Evolutionary conservation across 306 rosid species (phyloP), one percentile per base, ranked within the genome.

Genomic region (Glycine soja): DNA sequence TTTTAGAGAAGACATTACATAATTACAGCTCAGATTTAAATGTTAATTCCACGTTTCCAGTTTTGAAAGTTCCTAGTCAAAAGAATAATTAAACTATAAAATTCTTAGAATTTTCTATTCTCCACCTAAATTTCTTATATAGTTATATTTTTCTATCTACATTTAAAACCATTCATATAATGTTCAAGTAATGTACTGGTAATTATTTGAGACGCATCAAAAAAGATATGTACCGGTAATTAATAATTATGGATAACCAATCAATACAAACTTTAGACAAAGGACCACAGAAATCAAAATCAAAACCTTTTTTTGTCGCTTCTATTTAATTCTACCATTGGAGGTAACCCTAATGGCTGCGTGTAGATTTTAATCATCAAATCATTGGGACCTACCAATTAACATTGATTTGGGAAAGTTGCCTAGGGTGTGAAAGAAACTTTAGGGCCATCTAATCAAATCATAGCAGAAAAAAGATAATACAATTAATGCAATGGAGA

Each of bases 361-460:
- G 67, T 51, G 14, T 38, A 42, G 69, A 57, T 62, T 83, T 78
- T 54, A 63, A 67, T 71, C 66, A 73, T 73, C 43, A 80, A 80
- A 80, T 84, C 75, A 74, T 24, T 8, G 81, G 86, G 69, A 61
- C 84, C 82, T 34, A 70, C 75, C 74, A 24, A 70, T 53, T 63
- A 80, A 46, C 48, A 70, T 46, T 14, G 66, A 76, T 85, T 52
- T 75, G 76, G 73, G 81, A 82, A 82, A 74, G 62, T 81, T 56
- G 52, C 63, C 74, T 18, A 66, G 18, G 75, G 80, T n/a, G 72
- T 78, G 79, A 70, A 79, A 74, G 52, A 86, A 82, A 70, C 82
- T 82, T 82, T 79, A 64, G 70, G 81, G 89, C 81, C 62, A 86
- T 79, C 89, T 79, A 83, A 86, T 80, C 87, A 86, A 80, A 79